phyloP scores from a whole-genome alignment of 352 stramenopile genomes.

The Phytopythium delawarense region DNA sequence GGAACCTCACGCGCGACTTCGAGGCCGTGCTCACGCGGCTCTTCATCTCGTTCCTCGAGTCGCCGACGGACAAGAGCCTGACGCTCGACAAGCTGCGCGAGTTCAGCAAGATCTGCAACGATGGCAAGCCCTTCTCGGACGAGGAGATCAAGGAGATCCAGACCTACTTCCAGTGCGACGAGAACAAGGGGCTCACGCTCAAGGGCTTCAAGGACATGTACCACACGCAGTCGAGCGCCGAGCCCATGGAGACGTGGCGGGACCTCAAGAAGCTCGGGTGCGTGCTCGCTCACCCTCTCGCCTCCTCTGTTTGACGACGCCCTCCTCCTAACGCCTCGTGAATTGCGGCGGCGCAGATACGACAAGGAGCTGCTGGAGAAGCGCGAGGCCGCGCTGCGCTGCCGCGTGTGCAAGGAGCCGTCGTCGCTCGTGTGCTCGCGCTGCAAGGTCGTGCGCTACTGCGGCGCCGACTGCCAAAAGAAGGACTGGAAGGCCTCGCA shows the following conservation, averaged over 20 bases:
- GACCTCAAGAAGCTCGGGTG: slow-evolving; percentile 89
- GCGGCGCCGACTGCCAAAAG: slow-evolving; percentile 83
- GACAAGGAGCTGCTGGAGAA: slow-evolving; percentile 72
- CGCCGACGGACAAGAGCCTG: slow-evolving; percentile 73
- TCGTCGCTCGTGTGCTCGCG: slow-evolving; percentile 81
- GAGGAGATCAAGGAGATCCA: slow-evolving; percentile 90
- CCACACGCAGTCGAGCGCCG: slow-evolving; percentile 87
- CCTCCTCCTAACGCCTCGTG: neutral
- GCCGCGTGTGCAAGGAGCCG: slow-evolving; percentile 75
- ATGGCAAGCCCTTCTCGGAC: slow-evolving; percentile 85
- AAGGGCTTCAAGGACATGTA: slow-evolving; percentile 91
- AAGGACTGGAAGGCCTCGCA: slow-evolving; percentile 85
- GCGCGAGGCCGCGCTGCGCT: slow-evolving; percentile 63
- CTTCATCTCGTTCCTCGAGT: slow-evolving; percentile 82
- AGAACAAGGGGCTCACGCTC: slow-evolving; percentile 87
- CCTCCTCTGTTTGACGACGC: too few relatives aligned
- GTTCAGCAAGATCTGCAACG: slow-evolving; percentile 88
- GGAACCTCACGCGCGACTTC: slow-evolving; percentile 80
- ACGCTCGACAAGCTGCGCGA: slow-evolving; percentile 85
- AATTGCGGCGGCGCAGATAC: slow-evolving; percentile 30
- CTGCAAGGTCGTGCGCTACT: slow-evolving; percentile 87
- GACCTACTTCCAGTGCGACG: slow-evolving; percentile 90
- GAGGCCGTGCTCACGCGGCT: slow-evolving; percentile 82
- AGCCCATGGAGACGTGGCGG: slow-evolving; percentile 87
- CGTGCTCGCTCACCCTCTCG: slow-evolving; percentile 7